A percentile compares a stretch with the other conserved stretches of the same genome.
phyloP scores from a whole-genome alignment of 148 eudicot genomes.

The Camellia japonica region DNA sequence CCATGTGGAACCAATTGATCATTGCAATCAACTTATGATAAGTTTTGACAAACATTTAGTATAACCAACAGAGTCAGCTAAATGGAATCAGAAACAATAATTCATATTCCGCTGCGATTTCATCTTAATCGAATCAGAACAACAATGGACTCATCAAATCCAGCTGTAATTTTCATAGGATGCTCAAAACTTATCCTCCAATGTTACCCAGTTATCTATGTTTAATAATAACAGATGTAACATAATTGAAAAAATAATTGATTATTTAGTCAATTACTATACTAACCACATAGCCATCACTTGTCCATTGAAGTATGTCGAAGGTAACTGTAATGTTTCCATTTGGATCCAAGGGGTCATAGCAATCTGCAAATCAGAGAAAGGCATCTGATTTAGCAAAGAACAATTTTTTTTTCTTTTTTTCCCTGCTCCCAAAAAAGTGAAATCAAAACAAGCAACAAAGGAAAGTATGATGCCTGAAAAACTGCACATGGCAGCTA shows the following conservation, averaged over 20 bases:
- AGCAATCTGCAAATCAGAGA: conserved; percentile 34
- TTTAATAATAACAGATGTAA: too few relatives aligned
- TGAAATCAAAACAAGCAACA: conserved; percentile 2
- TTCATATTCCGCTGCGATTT: too few relatives aligned
- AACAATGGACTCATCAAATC: neutral
- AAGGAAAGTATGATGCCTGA: conserved; percentile 33
- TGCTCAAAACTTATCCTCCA: neutral
- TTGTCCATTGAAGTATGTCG: conserved; percentile 33
- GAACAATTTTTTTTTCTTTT: neutral
- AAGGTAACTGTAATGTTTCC: conserved; percentile 43
- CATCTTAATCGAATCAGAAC: neutral
- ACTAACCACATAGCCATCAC: conserved; percentile 47
- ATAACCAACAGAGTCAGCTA: too few relatives aligned
- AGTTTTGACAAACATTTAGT: too few relatives aligned
- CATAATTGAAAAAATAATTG: too few relatives aligned
- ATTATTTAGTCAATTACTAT: neutral
- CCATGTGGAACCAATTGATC: neutral
- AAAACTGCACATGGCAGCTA: conserved; percentile 20
- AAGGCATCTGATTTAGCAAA: neutral
- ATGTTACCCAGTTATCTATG: too few relatives aligned
- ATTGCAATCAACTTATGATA: neutral
- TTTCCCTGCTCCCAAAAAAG: neutral
- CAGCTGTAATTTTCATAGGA: too few relatives aligned
- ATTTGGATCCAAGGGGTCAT: conserved; percentile 50
- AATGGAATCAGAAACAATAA: too few relatives aligned